Percentiles rank a stretch among this genome's conserved stretches.
Conservation (phyloP, 2,329 filamentous ascomycete genomes). For the Neocucurbitaria cava region DNA sequence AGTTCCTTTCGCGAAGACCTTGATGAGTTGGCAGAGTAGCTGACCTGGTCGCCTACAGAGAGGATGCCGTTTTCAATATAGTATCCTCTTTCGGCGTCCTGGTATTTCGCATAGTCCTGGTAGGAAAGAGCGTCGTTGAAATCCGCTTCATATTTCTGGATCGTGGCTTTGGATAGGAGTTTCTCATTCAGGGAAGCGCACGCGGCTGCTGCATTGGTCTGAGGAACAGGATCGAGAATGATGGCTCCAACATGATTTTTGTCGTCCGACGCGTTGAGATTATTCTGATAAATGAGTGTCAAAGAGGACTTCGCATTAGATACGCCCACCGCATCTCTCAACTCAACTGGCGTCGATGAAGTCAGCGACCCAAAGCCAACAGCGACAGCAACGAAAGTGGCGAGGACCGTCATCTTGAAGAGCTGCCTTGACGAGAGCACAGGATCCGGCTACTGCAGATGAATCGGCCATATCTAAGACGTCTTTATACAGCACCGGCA, state of each 20-base stretch:
- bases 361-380: slow-evolving; percentile 26
- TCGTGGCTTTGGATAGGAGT: slow-evolving; percentile 51
- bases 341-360: slow-evolving; percentile 25
- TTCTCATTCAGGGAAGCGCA: slow-evolving; percentile 58
- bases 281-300: slow-evolving; percentile 62
- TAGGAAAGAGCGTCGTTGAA: slow-evolving; percentile 57
- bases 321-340: slow-evolving; percentile 14
- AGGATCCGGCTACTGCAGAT: slow-evolving; percentile 4
- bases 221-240: slow-evolving; percentile 54
- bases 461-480: not conserved
- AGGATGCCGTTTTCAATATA: slow-evolving; percentile 54
- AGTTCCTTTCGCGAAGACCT: slow-evolving; percentile 37
- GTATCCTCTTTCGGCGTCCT: slow-evolving; percentile 48
- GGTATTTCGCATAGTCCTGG: slow-evolving; percentile 51
- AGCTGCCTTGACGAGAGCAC: not conserved
- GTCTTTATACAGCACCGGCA: slow-evolving; percentile 33
- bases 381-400: slow-evolving; percentile 27
- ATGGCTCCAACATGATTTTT: slow-evolving; percentile 61
- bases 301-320: slow-evolving; percentile 52
- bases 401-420: slow-evolving; percentile 30
- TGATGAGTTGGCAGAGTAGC: slow-evolving; percentile 37
- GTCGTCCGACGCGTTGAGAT: slow-evolving; percentile 61
- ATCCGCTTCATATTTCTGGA: slow-evolving; percentile 55
- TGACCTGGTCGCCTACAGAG: slow-evolving; percentile 44
- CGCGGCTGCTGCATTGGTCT: slow-evolving; percentile 50